A percentile compares a stretch with the other conserved stretches of the same genome.
phyloP scores from a whole-genome alignment of 768 basidiomycete species.

The Russula lepida region DNA sequence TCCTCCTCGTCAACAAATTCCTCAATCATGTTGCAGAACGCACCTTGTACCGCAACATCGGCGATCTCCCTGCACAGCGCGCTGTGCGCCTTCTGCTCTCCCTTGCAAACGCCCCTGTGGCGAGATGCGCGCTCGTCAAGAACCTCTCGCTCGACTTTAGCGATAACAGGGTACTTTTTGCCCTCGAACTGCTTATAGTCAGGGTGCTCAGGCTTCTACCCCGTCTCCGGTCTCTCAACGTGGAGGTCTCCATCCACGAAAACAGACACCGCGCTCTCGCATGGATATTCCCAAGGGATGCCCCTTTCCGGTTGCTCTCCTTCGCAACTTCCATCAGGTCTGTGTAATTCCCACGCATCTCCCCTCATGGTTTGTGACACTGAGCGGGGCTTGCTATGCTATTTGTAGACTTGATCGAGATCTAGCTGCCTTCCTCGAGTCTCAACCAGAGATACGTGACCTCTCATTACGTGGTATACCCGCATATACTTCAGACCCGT shows the following conservation, averaged over 20 bases:
- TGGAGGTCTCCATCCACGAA: conserved; percentile 35
- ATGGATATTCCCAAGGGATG: conserved; percentile 41
- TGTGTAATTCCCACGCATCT: background rate
- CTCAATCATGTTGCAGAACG: conserved; percentile 29
- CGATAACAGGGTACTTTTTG: conserved; percentile 32
- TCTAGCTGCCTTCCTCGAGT: conserved; percentile 44
- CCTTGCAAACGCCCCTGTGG: conserved; percentile 32
- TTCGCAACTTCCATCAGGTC: conserved; percentile 54
- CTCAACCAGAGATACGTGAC: conserved; percentile 40
- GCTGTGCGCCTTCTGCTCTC: conserved; percentile 34
- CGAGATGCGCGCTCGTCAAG: conserved; percentile 35
- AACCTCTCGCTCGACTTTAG: conserved; percentile 39
- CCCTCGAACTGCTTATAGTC: conserved; percentile 44
- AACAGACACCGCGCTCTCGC: conserved; percentile 22
- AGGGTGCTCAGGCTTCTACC: conserved; percentile 34
- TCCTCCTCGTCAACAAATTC: conserved; percentile 24
- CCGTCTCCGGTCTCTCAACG: conserved; percentile 34
- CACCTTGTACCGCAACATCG: conserved; percentile 33
- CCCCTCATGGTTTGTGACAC: background rate
- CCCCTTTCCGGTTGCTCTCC: conserved; percentile 35
- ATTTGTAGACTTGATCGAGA: conserved; percentile 26
- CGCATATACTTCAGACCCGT: conserved; percentile 24
- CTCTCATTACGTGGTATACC: conserved; percentile 49
- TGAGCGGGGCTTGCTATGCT: background rate
- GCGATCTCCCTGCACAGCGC: conserved; percentile 26